Evolutionary conservation across 2,329 filamentous ascomycete species (phyloP), one percentile per base, ranked within the genome.

Genomic region (Phyllosticta paracitricarpa): DNA sequence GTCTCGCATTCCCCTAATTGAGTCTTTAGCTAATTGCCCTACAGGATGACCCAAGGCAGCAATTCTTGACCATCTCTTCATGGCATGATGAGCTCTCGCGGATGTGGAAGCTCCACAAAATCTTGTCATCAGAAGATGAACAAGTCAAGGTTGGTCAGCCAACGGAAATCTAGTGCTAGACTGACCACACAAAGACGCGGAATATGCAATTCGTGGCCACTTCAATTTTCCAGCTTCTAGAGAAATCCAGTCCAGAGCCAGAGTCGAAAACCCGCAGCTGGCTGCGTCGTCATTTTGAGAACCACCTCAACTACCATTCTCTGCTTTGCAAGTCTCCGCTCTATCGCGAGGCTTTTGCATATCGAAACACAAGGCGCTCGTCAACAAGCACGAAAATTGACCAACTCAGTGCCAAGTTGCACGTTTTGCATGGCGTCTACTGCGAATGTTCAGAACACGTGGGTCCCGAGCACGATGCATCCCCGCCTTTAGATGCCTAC

Each of bases 321-420:
- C n/a, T 48, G 14, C 40, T 48, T 3, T 48, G 22, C 7, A 19
- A 57, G 53, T 59, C 14, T 33, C 8, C 40, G 40, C 40, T 48
- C 40, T 48, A n/a, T 48, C 40, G 10, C 79, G 81, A 48, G n/a
- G n/a, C n/a, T n/a, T n/a, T n/a, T n/a, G n/a, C n/a, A n/a, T n/a
- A n/a, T n/a, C n/a, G n/a, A n/a, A n/a, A n/a, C 12, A 67, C 69
- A 4, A 76, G 79, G 60, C 68, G 64, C 51, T 67, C 74, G 7
- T 75, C 75, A 3, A 65, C 70, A 8, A 77, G 73, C 12, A 74
- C 74, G 26, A 71, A 76, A 57, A 69, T 78, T 35, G 81, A 82
- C 30, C 88, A 90, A 73, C 76, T 82, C 65, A 87, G 84, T 64
- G 89, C 89, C 25, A 87, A 87, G 69, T 74, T 92, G 25, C 88